Evolutionary conservation across 176 grass and related monocot species (phyloP).

Genomic region (Musa schizocarpa): DNA sequence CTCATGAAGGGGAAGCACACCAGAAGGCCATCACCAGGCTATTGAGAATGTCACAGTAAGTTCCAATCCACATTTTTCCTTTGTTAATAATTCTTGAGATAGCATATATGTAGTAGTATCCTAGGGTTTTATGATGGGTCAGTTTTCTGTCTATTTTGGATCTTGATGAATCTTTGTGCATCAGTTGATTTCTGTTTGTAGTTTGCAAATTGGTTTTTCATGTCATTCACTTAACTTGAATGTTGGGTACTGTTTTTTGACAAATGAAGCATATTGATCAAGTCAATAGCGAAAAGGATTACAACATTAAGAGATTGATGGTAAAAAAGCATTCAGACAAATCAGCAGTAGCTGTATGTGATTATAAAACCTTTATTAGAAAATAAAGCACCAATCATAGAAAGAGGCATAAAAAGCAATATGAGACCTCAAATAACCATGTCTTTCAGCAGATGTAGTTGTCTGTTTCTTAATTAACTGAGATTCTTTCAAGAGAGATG

Average conservation of each 20-base stretch:
- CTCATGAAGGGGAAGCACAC: constrained; percentile 54
- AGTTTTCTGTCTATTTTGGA: not conserved
- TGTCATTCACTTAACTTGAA: not conserved
- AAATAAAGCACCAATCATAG: too few species aligned
- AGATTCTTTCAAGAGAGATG: too few species aligned
- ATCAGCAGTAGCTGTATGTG: too few species aligned
- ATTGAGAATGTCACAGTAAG: constrained; percentile 85
- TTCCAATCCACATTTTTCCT: constrained; percentile 12
- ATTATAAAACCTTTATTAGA: too few species aligned
- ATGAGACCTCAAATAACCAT: too few species aligned
- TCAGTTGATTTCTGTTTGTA: not conserved
- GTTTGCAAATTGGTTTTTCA: too few species aligned
- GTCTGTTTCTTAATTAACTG: too few species aligned
- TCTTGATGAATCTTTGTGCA: not conserved
- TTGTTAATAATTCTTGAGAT: not conserved
- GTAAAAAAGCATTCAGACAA: too few species aligned
- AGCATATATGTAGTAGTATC: not conserved
- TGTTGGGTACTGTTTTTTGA: not conserved
- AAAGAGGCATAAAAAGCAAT: too few species aligned
- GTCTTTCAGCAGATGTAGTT: too few species aligned
- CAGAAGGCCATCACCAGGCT: constrained; percentile 63
- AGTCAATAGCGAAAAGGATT: not conserved
- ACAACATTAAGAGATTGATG: not conserved
- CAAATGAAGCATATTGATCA: not conserved
- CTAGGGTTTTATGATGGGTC: not conserved